A percentile compares a stretch with the other conserved stretches of the same genome.
phyloP scores from a whole-genome alignment of 2,329 filamentous ascomycete species.

The Aureobasidium lini region DNA sequence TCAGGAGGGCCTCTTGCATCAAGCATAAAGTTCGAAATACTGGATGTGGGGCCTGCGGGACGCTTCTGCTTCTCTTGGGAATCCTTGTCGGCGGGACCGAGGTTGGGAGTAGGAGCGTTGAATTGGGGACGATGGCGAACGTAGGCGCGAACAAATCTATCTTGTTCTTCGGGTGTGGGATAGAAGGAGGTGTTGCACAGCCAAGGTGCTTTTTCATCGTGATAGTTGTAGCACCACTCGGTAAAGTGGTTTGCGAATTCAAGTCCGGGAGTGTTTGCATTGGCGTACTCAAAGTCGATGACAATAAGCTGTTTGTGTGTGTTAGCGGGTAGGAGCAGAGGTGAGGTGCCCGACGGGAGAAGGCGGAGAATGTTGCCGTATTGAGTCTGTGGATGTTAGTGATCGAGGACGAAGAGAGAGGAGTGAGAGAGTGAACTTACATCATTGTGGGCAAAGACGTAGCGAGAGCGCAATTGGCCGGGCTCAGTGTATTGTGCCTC shows the following conservation, averaged over 20 bases:
- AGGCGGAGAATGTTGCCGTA: constrained; percentile 92
- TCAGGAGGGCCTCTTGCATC: constrained; percentile 43
- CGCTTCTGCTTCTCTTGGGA: constrained; percentile 17
- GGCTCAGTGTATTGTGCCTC: constrained; percentile 61
- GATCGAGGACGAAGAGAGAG: neutral
- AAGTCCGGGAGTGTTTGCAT: constrained; percentile 73
- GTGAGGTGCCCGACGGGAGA: constrained; percentile 64
- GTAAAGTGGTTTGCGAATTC: constrained; percentile 98
- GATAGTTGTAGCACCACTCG: constrained; percentile 98
- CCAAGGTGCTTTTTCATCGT: constrained; percentile 55
- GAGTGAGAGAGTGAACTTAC: constrained; percentile 44
- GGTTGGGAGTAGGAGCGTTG: constrained; percentile 39
- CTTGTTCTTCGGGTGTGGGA: constrained; percentile 72
- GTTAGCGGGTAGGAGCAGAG: constrained; percentile 79
- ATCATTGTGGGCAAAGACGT: constrained; percentile 97
- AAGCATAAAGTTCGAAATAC: constrained; percentile 64
- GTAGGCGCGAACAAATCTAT: constrained; percentile 78
- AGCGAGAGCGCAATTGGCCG: constrained; percentile 59
- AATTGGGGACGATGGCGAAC: constrained; percentile 70
- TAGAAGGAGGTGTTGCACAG: constrained; percentile 64
- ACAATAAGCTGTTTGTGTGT: constrained; percentile 94
- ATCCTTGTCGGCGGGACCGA: constrained; percentile 23
- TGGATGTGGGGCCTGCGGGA: constrained; percentile 28
- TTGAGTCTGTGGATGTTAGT: constrained; percentile 60
- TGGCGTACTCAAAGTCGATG: constrained; percentile 97